phyloP scores from a whole-genome alignment of 305 asterid genomes.

The Ajuga reptans region DNA sequence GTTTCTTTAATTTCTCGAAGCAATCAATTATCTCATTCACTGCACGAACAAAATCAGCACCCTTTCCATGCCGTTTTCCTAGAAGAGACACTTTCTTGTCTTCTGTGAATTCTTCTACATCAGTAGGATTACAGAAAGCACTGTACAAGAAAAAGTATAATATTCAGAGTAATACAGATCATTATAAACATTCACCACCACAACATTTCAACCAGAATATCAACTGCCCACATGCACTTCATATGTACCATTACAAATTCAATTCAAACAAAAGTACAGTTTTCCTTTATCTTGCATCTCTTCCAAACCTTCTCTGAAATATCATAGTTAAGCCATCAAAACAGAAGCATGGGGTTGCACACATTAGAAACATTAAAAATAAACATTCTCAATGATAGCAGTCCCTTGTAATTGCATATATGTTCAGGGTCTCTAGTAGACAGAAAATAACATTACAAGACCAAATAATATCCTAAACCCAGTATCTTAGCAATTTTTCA shows the following conservation, averaged over 20 bases:
- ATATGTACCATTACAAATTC: not conserved
- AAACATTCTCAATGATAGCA: not conserved
- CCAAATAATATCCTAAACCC: not conserved
- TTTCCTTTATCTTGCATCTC: not conserved
- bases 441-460: not conserved
- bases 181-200: not conserved
- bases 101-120: conserved; percentile 85
- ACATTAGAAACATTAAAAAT: not conserved
- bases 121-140: conserved; percentile 87
- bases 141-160: conserved; percentile 27
- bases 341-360: not conserved
- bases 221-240: not conserved
- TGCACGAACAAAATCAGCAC: conserved; percentile 83
- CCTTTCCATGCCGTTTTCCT: conserved; percentile 82
- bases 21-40: conserved; percentile 62
- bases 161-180: conserved; percentile 9
- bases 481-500: not conserved
- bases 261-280: not conserved
- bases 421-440: not conserved
- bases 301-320: not conserved
- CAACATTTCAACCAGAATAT: not conserved
- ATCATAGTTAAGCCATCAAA: not conserved
- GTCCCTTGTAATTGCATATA: not conserved
- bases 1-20: conserved; percentile 59
- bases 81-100: conserved; percentile 69